phyloP scores from a whole-genome alignment of 2,329 filamentous ascomycete genomes.

The Phyllosticta capitalensis region DNA sequence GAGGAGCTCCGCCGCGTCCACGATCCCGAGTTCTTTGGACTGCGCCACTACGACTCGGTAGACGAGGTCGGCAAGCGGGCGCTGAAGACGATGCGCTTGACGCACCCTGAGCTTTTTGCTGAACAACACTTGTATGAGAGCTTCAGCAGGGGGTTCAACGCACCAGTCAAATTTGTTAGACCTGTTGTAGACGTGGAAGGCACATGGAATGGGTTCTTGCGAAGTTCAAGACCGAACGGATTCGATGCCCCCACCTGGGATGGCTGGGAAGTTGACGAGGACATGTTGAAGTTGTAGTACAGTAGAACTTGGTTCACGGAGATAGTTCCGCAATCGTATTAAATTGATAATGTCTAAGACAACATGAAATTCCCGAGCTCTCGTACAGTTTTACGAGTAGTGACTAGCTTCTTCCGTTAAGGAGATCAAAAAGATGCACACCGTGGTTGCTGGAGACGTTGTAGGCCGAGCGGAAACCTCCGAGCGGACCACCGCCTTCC shows the following conservation, averaged over 20 bases:
- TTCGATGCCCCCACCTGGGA: conserved; percentile 42
- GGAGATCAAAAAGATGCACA: not conserved
- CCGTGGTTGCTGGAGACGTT: not conserved
- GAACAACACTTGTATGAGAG: conserved; percentile 39
- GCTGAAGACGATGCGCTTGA: conserved; percentile 44
- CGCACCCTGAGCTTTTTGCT: conserved; percentile 47
- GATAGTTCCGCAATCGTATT: not conserved
- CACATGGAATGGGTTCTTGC: conserved; percentile 39
- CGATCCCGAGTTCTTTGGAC: conserved; percentile 44
- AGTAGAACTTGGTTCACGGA: not conserved
- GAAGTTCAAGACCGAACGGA: conserved; percentile 44
- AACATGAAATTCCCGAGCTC: not conserved
- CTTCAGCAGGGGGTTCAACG: conserved; percentile 36
- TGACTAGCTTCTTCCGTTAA: not conserved
- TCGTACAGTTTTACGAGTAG: too few species aligned
- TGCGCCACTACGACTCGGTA: conserved; percentile 54
- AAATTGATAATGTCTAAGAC: not conserved
- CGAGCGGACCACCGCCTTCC: not conserved
- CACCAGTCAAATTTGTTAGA: conserved; percentile 39
- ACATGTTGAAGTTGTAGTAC: conserved; percentile 19
- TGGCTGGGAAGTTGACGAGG: conserved; percentile 33
- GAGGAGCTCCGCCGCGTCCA: conserved; percentile 40
- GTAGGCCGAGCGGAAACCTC: not conserved
- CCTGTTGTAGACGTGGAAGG: conserved; percentile 39
- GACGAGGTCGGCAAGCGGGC: conserved; percentile 55